Evolutionary conservation across 1,284 basidiomycete genomes (phyloP), one percentile per base, ranked within the genome.

Genomic region (Ceratobasidium sp.): DNA sequence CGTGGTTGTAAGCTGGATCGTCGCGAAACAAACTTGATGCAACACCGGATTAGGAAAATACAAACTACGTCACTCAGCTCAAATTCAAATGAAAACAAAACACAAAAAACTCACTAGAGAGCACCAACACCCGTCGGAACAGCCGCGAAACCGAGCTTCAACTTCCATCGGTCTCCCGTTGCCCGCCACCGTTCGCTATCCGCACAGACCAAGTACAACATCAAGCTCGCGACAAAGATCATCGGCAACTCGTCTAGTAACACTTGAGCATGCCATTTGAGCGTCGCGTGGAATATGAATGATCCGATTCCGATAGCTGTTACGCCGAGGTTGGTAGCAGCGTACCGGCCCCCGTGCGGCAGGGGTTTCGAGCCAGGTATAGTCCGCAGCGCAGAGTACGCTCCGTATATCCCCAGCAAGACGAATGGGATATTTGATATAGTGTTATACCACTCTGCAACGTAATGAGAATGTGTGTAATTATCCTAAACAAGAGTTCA

Each of bases 21-120:
- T 26, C 0, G 84, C 88, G 78, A 88, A 89, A 0, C 86, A 85
- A 42, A 87, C 80, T 83, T 89, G 87, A 81, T 89, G 88, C 70
- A 88, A 87, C 9, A 89, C 84, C 0, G 88, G 88, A 81, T 89
- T 88, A 1, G 86, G 86, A 59, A 87, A 84, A 74, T 79, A 80
- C 26, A 87, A 79, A 80, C 87, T 88, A 70, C 7, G 20, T 64
- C 33, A 33, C 28, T 20, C 61, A 20, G n/a, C 40, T n/a, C 38
- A 40, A n/a, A 42, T n/a, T 17, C 59, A 42, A 26, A n/a, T 15
- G 6, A 17, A 40, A 38, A 7, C 62, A 9, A 20, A 23, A n/a
- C n/a, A n/a, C n/a, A n/a, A 17, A 15, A 33, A 26, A 79, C 85
- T 82, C 78, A 86, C 86, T 86, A 86, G 79, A 86, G 84, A 26